These are phyloP conservation scores for Trichophyton rubrum DNA, from an alignment of 2,329 filamentous ascomycete species.

Conservation along the genomic window DNA sequence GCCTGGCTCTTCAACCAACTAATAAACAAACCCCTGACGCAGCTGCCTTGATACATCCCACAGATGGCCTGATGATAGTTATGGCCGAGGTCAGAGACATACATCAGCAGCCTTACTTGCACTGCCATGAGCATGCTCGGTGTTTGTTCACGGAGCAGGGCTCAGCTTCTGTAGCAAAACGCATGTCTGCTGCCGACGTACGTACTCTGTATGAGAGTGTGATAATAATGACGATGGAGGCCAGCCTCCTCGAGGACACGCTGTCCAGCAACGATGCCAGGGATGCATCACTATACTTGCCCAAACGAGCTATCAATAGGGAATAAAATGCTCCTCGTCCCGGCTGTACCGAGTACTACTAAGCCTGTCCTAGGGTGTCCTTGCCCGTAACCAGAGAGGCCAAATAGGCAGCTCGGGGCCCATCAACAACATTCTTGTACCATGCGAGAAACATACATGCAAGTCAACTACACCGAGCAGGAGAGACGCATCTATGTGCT, in stretches of 20 bases:
- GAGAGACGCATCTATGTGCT: conserved; percentile 1
- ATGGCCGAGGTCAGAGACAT: not conserved
- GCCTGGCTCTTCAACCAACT: not conserved
- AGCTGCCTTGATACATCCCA: not conserved
- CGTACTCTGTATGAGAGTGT: not conserved
- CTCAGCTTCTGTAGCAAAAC: not conserved
- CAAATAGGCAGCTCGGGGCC: not conserved
- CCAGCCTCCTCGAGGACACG: not conserved
- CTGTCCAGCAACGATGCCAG: not conserved
- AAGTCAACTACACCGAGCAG: too few relatives aligned
- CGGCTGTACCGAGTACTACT: not conserved
- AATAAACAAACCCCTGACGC: not conserved
- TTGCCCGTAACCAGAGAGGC: not conserved
- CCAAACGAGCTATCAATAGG: not conserved
- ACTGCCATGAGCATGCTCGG: not conserved
- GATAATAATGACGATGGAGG: not conserved
- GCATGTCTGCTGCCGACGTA: not conserved
- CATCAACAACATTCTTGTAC: not conserved
- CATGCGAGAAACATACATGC: not conserved
- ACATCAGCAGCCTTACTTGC: not conserved
- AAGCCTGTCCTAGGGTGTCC: not conserved
- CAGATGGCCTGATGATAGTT: not conserved
- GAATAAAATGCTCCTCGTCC: not conserved
- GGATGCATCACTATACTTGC: not conserved
- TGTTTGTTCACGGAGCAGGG: not conserved